Evolutionary conservation across 768 basidiomycete species (phyloP).

Genomic region (Xerocomellus amylosporus): DNA sequence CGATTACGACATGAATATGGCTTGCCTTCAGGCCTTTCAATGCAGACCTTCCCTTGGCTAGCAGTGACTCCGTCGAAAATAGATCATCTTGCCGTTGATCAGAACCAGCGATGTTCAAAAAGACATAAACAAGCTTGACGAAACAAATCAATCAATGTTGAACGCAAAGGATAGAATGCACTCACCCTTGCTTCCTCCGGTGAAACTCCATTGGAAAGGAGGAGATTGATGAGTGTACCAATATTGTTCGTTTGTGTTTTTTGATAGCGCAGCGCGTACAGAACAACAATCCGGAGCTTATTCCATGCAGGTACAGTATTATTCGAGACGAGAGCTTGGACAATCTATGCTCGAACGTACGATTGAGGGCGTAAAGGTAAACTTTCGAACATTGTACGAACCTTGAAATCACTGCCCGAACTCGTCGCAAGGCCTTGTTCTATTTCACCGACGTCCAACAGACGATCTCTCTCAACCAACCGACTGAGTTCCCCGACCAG

Average conservation of each 20-base stretch:
- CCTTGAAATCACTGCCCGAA: constrained; percentile 86
- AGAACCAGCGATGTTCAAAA: constrained; percentile 89
- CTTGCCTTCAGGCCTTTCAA: constrained; percentile 90
- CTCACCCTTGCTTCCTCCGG: constrained; percentile 71
- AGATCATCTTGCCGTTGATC: constrained; percentile 98
- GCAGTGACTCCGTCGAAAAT: constrained; percentile 91
- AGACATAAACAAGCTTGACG: constrained; percentile 82
- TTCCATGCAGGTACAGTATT: constrained; percentile 66
- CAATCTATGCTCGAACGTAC: constrained; percentile 48
- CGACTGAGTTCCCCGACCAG: constrained; percentile 94
- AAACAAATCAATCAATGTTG: constrained; percentile 10
- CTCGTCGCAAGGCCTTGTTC: constrained; percentile 96
- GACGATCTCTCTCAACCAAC: constrained; percentile 78
- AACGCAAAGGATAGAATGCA: constrained; percentile 3
- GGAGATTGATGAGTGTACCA: constrained; percentile 67
- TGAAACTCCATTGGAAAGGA: constrained; percentile 72
- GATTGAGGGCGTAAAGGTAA: neutral
- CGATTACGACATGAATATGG: neutral
- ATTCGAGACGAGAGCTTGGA: constrained; percentile 75
- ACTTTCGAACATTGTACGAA: constrained; percentile 30
- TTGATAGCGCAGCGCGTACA: constrained; percentile 94
- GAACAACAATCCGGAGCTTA: constrained; percentile 86
- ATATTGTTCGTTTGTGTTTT: constrained; percentile 84
- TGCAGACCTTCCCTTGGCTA: constrained; percentile 92
- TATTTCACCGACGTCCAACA: constrained; percentile 89